Percentiles rank a stretch among this genome's conserved stretches.
Evolutionary conservation across 306 rosid genomes (phyloP).

Genomic region (Notholithocarpus densiflorus): DNA sequence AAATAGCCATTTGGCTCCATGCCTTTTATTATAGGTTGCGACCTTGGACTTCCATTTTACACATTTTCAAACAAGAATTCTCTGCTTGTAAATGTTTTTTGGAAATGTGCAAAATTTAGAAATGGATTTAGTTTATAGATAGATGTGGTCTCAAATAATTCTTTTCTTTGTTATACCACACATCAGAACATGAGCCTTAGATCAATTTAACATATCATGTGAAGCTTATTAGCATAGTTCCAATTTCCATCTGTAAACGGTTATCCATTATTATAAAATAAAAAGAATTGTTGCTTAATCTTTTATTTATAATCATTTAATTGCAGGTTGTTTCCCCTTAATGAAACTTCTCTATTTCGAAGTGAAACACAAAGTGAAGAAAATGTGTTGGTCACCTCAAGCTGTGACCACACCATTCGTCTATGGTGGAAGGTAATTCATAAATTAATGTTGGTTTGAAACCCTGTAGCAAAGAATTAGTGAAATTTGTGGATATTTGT

Average conservation of each 20-base stretch:
- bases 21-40: background rate
- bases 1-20: background rate
- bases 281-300: slow-evolving; percentile 16
- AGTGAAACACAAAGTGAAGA: slow-evolving; percentile 35
- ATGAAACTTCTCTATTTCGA: slow-evolving; percentile 45
- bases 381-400: slow-evolving; percentile 69
- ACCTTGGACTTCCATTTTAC: background rate
- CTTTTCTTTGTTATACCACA: background rate
- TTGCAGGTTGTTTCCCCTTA: slow-evolving; percentile 68
- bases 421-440: slow-evolving; percentile 76
- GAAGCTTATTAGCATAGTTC: background rate
- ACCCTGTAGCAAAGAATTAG: background rate
- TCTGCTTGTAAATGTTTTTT: background rate
- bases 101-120: background rate
- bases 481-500: background rate
- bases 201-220: background rate
- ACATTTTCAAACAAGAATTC: background rate
- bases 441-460: slow-evolving; percentile 5
- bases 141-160: background rate
- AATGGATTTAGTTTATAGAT: background rate
- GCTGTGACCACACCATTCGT: slow-evolving; percentile 80
- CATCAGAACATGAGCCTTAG: background rate
- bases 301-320: slow-evolving; percentile 14
- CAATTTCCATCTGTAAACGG: background rate
- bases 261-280: background rate